phyloP scores from a whole-genome alignment of 2,329 filamentous ascomycete genomes.

The Didymella glomerata region DNA sequence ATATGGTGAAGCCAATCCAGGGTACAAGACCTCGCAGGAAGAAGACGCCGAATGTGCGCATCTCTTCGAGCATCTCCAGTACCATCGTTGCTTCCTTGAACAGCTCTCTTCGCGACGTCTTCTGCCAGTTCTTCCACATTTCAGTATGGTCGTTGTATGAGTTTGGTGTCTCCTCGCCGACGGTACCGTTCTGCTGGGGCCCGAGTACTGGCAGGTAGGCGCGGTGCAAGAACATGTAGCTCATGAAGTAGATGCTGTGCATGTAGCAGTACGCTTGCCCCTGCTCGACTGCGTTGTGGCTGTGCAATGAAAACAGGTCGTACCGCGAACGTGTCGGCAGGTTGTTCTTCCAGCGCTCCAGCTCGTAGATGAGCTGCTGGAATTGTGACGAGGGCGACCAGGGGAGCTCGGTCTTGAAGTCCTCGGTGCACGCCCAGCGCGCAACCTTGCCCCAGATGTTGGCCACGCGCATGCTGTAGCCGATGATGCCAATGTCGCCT shows the following conservation, averaged over 20 bases:
- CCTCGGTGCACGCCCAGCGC: constrained; percentile 51
- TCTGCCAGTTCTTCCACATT: constrained; percentile 51
- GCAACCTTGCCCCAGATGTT: constrained; percentile 55
- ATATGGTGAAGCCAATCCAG: constrained; percentile 55
- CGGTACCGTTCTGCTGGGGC: constrained; percentile 38
- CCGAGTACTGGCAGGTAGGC: constrained; percentile 52
- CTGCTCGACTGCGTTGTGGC: constrained; percentile 54
- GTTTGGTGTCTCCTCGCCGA: constrained; percentile 42
- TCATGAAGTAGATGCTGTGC: constrained; percentile 55
- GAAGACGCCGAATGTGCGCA: constrained; percentile 52
- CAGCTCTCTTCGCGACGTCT: constrained; percentile 47
- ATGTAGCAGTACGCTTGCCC: constrained; percentile 55
- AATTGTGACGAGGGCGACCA: constrained; percentile 50
- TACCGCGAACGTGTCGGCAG: constrained; percentile 50
- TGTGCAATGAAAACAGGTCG: constrained; percentile 50
- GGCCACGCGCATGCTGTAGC: constrained; percentile 50
- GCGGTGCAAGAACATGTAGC: constrained; percentile 53
- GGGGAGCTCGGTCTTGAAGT: constrained; percentile 48
- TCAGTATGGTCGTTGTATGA: constrained; percentile 46
- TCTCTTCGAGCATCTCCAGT: constrained; percentile 53
- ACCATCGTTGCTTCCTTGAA: constrained; percentile 50
- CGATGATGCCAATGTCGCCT: constrained; percentile 52
- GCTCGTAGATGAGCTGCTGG: constrained; percentile 46
- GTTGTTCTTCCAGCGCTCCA: constrained; percentile 48
- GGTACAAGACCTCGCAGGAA: constrained; percentile 53